Conservation (phyloP, 805 yeast species). For the Lachancea dasiensis region DNA sequence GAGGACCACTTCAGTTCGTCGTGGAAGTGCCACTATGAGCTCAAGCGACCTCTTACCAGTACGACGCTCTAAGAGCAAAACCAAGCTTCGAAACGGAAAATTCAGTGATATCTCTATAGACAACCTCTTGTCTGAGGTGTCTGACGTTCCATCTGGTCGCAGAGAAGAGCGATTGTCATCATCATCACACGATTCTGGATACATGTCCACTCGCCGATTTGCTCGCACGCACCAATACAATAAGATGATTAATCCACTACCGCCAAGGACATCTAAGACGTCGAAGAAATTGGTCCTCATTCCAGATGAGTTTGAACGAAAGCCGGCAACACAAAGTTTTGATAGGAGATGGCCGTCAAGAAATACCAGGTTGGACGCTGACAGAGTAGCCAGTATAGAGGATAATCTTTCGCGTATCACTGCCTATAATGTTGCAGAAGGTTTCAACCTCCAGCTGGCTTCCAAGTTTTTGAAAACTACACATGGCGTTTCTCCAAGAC, state of each 20-base stretch:
- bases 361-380: conserved; percentile 43
- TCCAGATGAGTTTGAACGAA: conserved; percentile 44
- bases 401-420: conserved; percentile 75
- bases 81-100: conserved; percentile 28
- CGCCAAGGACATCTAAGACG: conserved; percentile 74
- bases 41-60: conserved; percentile 3
- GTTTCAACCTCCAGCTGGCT: conserved; percentile 58
- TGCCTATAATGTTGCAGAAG: conserved; percentile 86
- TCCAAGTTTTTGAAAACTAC: conserved; percentile 56
- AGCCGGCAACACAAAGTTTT: not conserved
- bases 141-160: conserved; percentile 80
- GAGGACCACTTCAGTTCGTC: conserved; percentile 3
- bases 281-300: conserved; percentile 82
- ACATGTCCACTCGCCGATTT: conserved; percentile 9
- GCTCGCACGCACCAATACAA: conserved; percentile 10
- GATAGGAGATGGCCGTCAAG: conserved; percentile 13
- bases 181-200: conserved; percentile 27
- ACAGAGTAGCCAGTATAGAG: conserved; percentile 27
- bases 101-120: conserved; percentile 80
- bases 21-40: conserved; percentile 5
- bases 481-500: conserved; percentile 80
- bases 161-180: conserved; percentile 40
- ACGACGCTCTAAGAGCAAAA: conserved; percentile 2
- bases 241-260: conserved; percentile 27
- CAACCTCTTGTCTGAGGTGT: conserved; percentile 64